These are phyloP conservation scores for Trichophyton verrucosum DNA, from an alignment of 2,329 filamentous ascomycete species.

Conservation along the genomic window DNA sequence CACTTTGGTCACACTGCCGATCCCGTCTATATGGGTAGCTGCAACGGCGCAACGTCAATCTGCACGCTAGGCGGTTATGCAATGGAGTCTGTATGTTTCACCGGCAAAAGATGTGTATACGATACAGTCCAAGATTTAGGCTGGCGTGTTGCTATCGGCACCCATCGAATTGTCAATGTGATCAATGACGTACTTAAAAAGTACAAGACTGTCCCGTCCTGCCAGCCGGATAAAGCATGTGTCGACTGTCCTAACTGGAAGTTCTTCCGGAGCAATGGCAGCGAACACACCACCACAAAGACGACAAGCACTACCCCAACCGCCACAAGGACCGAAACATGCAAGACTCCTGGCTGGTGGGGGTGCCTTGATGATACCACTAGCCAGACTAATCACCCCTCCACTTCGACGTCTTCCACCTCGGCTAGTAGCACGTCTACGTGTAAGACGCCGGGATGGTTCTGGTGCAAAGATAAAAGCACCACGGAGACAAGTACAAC, in stretches of 20 bases:
- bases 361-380: slow-evolving; percentile 45
- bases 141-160: slow-evolving; percentile 82
- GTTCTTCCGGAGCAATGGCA: slow-evolving; percentile 85
- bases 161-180: slow-evolving; percentile 78
- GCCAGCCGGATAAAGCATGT: slow-evolving; percentile 64
- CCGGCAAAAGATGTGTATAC: slow-evolving; percentile 76
- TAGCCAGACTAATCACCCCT: slow-evolving; percentile 21
- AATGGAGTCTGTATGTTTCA: slow-evolving; percentile 84
- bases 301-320: slow-evolving; percentile 44
- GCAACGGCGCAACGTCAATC: slow-evolving; percentile 76
- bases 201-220: slow-evolving; percentile 70
- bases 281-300: slow-evolving; percentile 56
- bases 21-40: slow-evolving; percentile 85
- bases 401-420: neutral
- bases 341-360: slow-evolving; percentile 89
- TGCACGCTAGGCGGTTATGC: slow-evolving; percentile 91
- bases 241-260: slow-evolving; percentile 90
- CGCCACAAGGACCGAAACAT: slow-evolving; percentile 64
- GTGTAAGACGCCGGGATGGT: slow-evolving; percentile 34
- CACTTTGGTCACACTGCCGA: slow-evolving; percentile 96
- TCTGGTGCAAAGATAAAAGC: slow-evolving; percentile 29
- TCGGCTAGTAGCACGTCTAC: slow-evolving; percentile 26
- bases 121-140: slow-evolving; percentile 85
- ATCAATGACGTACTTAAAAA: slow-evolving; percentile 76
- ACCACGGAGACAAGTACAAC: slow-evolving; percentile 23